Conservation (phyloP, 305 asterid genomes). For the Nicotiana rustica region DNA sequence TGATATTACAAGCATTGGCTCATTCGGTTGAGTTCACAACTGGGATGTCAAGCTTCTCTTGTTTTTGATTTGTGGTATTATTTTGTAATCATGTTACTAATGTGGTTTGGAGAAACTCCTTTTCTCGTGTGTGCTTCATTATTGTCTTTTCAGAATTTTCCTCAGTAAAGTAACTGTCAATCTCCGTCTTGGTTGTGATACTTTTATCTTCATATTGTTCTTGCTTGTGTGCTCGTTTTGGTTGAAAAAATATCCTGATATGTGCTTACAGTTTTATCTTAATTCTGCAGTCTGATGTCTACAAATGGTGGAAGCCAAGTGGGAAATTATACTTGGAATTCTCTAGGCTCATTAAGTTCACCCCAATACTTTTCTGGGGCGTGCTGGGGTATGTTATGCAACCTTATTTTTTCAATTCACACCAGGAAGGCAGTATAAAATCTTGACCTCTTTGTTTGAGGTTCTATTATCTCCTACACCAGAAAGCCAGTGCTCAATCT, state of each 20-base stretch:
- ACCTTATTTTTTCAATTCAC: background rate
- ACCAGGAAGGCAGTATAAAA: background rate
- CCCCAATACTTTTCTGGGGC: conserved; percentile 93
- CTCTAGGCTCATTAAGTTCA: conserved; percentile 79
- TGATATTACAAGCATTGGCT: background rate
- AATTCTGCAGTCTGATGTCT: conserved; percentile 72
- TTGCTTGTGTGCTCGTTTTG: background rate
- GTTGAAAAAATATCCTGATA: background rate
- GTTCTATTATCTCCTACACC: background rate
- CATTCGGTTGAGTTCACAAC: background rate
- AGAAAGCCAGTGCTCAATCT: background rate
- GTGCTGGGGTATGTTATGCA: conserved; percentile 71
- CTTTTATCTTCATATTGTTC: background rate
- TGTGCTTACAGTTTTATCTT: background rate
- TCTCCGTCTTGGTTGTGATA: background rate
- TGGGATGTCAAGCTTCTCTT: background rate
- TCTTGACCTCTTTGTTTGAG: background rate
- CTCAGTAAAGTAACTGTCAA: background rate
- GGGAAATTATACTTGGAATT: conserved; percentile 68
- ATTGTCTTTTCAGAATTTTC: background rate
- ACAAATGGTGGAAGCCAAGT: conserved; percentile 95
- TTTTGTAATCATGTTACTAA: background rate
- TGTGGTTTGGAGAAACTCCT: background rate
- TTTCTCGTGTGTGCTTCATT: background rate
- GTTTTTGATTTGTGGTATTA: background rate